Conservation (phyloP, 2,329 filamentous ascomycete species). For the Verticillium longisporum region DNA sequence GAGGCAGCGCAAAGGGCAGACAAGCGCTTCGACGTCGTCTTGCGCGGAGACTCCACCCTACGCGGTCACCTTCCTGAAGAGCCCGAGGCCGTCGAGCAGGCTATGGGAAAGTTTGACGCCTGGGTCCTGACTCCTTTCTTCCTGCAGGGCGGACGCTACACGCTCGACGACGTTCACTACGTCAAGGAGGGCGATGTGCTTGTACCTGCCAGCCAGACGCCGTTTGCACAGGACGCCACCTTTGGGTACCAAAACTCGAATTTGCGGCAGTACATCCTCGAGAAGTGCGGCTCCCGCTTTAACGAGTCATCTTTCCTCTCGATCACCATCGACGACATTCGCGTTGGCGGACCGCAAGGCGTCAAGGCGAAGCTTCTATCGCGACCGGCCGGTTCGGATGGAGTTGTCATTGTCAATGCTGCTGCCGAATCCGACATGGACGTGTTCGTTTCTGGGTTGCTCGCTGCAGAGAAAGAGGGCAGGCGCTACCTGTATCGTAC, state of each 20-base stretch:
- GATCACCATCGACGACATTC: constrained; percentile 32
- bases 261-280: constrained; percentile 42
- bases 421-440: constrained; percentile 48
- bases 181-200: constrained; percentile 42
- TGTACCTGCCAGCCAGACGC: constrained; percentile 44
- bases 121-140: constrained; percentile 55
- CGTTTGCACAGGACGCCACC: constrained; percentile 49
- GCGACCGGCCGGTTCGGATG: constrained; percentile 14
- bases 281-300: constrained; percentile 33
- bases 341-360: constrained; percentile 22
- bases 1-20: constrained; percentile 30
- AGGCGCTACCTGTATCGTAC: constrained; percentile 31
- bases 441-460: constrained; percentile 42
- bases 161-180: constrained; percentile 51
- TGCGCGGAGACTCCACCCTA: constrained; percentile 50
- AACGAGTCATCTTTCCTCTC: constrained; percentile 17
- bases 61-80: constrained; percentile 51
- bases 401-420: constrained; percentile 44
- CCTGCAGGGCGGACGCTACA: constrained; percentile 49
- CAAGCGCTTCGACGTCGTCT: constrained; percentile 44
- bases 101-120: constrained; percentile 41
- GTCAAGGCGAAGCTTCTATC: constrained; percentile 18
- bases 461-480: constrained; percentile 24
- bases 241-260: constrained; percentile 52
- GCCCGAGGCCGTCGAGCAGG: constrained; percentile 40